Conservation (phyloP, 2,329 filamentous ascomycete species). For the Bipolaris zeicola region DNA sequence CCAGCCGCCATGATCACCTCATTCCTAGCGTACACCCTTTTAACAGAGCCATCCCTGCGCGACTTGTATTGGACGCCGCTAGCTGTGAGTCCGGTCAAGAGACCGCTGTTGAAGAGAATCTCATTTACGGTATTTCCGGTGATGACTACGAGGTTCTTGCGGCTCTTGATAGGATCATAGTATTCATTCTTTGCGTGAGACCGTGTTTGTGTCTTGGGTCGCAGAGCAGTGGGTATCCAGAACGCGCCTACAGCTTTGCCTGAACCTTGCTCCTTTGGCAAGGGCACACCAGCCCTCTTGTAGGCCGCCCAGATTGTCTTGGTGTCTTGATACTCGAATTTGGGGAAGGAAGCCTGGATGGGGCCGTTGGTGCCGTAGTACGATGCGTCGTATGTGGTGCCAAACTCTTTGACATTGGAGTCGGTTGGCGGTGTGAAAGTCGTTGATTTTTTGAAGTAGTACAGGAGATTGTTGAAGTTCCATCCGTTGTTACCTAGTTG, state of each 20-base stretch:
- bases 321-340: constrained; percentile 32
- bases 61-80: constrained; percentile 32
- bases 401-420: constrained; percentile 22
- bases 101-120: constrained; percentile 27
- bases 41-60: constrained; percentile 22
- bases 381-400: constrained; percentile 32
- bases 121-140: constrained; percentile 33
- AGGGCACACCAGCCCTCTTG: constrained; percentile 23
- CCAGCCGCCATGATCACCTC: constrained; percentile 67
- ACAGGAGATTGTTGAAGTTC: constrained; percentile 37
- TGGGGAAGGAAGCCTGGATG: constrained; percentile 33
- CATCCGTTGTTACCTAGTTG: constrained; percentile 61
- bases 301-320: constrained; percentile 29
- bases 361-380: constrained; percentile 34
- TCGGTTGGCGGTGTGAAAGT: constrained; percentile 28
- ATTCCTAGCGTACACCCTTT: constrained; percentile 27
- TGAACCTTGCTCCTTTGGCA: constrained; percentile 34
- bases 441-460: constrained; percentile 42
- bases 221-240: constrained; percentile 37
- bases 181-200: constrained; percentile 42
- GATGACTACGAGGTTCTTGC: constrained; percentile 30
- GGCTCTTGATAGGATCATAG: constrained; percentile 30
- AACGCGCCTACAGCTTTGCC: constrained; percentile 36
- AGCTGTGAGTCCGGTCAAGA: constrained; percentile 22
- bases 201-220: constrained; percentile 36